Base-by-base conservation (phyloP, 768 basidiomycete species). In the Naganishia antarctica region DNA sequence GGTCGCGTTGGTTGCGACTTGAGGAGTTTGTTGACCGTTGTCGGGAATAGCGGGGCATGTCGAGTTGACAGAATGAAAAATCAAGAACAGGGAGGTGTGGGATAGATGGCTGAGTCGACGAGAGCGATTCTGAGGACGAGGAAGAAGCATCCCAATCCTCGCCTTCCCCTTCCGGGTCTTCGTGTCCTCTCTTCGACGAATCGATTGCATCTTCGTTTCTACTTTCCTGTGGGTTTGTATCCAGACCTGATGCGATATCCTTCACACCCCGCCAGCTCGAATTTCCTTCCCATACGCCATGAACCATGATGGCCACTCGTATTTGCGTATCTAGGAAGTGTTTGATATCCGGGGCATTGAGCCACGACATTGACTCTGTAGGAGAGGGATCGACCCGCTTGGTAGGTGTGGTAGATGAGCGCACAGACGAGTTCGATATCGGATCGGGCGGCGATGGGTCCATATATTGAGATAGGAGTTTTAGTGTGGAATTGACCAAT, bases 51-150 rank as follows among this genome's bases (percentile, higher is more conserved):
- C 23, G 45, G n/a, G 15, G 47, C 25, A 49, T 23, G 23, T 57
- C 23, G 37, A 57, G 26, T 26, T 57, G 53, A n/a, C 34, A 57
- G 37, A 57, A 57, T 2, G 53, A 57, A 26, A 57, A 57, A 21
- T 57, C 53, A 8, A 57, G 53, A 13, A 57, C 40, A 3, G 53
- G 53, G 3, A 57, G 34, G 2, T 32, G 25, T 1, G 31, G 18
- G 50, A 51, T 57, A 25, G 47, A 25, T 28, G 21, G 3, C 6
- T 5, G 4, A 25, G 18, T 3, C 3, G 53, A 13, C 1, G 8
- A 12, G 15, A n/a, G n/a, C 3, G 53, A 9, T 4, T 41, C 53
- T 2, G 53, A 40, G 11, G 32, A n/a, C 4, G 34, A 18, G 5
- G 53, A 57, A 1, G 32, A 37, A 1, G 53, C 32, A 23, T 34